A percentile compares a stretch with the other conserved stretches of the same genome.
Conservation (phyloP, 805 yeast genomes). For the Candida mattraensis region DNA sequence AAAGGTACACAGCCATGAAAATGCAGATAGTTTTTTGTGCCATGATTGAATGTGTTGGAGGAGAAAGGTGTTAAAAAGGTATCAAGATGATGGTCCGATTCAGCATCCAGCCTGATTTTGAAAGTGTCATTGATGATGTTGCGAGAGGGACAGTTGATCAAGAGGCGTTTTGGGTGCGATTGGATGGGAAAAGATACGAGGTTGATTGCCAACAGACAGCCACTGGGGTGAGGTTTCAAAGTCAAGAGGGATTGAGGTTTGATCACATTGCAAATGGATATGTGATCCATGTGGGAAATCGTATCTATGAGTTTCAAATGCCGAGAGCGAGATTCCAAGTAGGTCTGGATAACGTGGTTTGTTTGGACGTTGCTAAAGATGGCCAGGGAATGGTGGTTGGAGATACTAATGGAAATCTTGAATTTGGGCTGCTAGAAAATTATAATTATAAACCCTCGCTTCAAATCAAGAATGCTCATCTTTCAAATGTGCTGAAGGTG, state of each 20-base stretch:
- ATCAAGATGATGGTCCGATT: constrained; percentile 11
- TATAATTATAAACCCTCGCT: not conserved
- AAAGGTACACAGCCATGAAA: not conserved
- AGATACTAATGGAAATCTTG: constrained; percentile 16
- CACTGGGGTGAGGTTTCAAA: too few relatives aligned
- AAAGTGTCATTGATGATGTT: constrained; percentile 17
- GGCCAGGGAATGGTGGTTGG: constrained; percentile 18
- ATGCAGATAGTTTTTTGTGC: constrained; percentile 2
- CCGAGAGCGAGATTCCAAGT: too few relatives aligned
- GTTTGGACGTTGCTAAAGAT: constrained; percentile 10
- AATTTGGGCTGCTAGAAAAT: constrained; percentile 10
- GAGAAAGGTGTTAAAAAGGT: too few relatives aligned
- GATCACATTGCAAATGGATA: too few relatives aligned
- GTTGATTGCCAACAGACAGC: too few relatives aligned
- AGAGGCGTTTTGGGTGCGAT: constrained; percentile 18
- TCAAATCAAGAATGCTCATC: constrained; percentile 46
- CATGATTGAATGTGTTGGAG: constrained; percentile 7
- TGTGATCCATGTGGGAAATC: too few relatives aligned
- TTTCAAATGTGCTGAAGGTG: constrained; percentile 42
- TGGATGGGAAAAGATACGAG: constrained; percentile 8
- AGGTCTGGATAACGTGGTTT: constrained; percentile 1
- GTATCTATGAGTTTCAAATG: too few relatives aligned
- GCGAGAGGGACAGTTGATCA: constrained; percentile 6
- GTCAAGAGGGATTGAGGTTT: too few relatives aligned
- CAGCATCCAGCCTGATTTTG: constrained; percentile 21